Conservation (phyloP, 129 eudicot genomes). For the carrot (Daucus carota) region DNA sequence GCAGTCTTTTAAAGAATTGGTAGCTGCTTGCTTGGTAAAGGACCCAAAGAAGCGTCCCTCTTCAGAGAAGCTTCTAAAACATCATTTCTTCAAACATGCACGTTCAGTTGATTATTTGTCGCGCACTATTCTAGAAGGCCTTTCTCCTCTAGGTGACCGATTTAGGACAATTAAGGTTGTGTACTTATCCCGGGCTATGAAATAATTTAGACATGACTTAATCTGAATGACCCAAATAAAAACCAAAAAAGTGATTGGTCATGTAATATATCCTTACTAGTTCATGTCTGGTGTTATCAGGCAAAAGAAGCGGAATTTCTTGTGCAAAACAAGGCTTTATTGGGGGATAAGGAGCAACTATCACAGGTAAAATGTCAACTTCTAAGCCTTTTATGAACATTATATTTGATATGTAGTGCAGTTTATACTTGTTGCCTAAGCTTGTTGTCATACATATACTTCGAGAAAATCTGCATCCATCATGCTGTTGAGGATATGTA, state of each 20-base stretch:
- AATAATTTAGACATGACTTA: background rate
- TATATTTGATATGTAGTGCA: background rate
- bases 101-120: constrained; percentile 57
- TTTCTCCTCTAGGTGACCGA: constrained; percentile 78
- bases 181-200: constrained; percentile 18
- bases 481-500: background rate
- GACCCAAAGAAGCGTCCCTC: constrained; percentile 94
- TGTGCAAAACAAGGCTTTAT: constrained; percentile 60
- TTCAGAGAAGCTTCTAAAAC: constrained; percentile 89
- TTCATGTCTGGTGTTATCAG: constrained; percentile 33
- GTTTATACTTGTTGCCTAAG: background rate
- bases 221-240: background rate
- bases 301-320: constrained; percentile 92
- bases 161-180: constrained; percentile 80
- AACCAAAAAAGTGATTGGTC: background rate
- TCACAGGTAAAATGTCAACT: constrained; percentile 59
- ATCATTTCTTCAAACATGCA: constrained; percentile 79
- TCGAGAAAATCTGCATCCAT: background rate
- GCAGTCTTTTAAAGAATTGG: constrained; percentile 92
- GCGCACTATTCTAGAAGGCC: constrained; percentile 60
- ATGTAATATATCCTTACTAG: background rate
- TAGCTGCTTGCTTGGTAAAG: constrained; percentile 94
- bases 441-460: background rate
- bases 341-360: constrained; percentile 83
- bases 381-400: background rate